Percentiles rank a stretch among this genome's conserved stretches.
Evolutionary conservation across 345 rosid species (phyloP).

Genomic region (Brassica napus): Da-Ae NC_063439.1:6176501-6177000

Average conservation of each 20-base stretch:
- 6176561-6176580: not conserved
- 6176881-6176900: slow-evolving; percentile 91
- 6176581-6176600: not conserved
- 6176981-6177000: slow-evolving; percentile 66
- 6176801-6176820: slow-evolving; percentile 43
- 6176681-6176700: slow-evolving; percentile 86
- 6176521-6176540: not conserved
- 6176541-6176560: slow-evolving; percentile 1
- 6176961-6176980: slow-evolving; percentile 59
- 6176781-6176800: slow-evolving; percentile 91
- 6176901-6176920: slow-evolving; percentile 84
- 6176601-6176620: not conserved
- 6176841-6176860: not conserved
- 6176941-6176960: slow-evolving; percentile 81
- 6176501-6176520: not conserved
- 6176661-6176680: slow-evolving; percentile 85
- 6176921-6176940: slow-evolving; percentile 82
- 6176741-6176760: slow-evolving; percentile 76
- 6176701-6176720: slow-evolving; percentile 82
- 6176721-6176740: slow-evolving; percentile 85
- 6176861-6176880: slow-evolving; percentile 34
- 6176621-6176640: slow-evolving; percentile 30
- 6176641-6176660: slow-evolving; percentile 65
- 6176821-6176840: not conserved
- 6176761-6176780: slow-evolving; percentile 72